Base-by-base conservation (phyloP, 2,329 filamentous ascomycete species). In the Xylariaceae sp. region DNA sequence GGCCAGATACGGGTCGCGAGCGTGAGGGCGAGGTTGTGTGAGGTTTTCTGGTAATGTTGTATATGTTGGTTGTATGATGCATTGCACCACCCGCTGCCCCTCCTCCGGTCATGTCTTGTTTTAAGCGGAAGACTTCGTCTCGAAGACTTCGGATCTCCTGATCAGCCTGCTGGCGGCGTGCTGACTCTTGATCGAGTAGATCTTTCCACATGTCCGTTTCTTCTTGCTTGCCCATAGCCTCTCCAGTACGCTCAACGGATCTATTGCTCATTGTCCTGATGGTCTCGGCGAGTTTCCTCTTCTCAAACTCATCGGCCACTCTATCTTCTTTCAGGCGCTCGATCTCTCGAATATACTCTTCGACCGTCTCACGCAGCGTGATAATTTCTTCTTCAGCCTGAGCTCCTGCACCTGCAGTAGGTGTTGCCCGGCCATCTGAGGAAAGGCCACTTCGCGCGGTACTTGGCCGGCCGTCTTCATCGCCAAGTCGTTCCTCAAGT, bases 191-290 rank as follows among this genome's bases (percentile, higher is more conserved):
- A 61, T 96, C 89, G 21, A 96, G 78, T 50, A 97, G 80, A 57
- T 96, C 92, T 64, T 95, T 95, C 85, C 89, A 95, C 66, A 96
- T 92, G 51, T 94, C 89, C 62, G 86, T 74, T 56, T 83, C 79
- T 54, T 83, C 80, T 50, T 83, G 76, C 10, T 75, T 70, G 2
- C 73, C 74, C 6, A 78, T 62, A 34, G 64, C 71, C 10, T 69
- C 70, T 38, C 72, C 72, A 14, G 69, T 56, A 53, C 71, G 66
- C 35, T 73, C 70, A 39, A 68, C 61, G 29, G 66, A 69, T 55
- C 60, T 72, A 60, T 63, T 73, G 63, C 63, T 75, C 58, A 80
- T 64, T 0, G 70, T 71, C 53, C 74, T 74, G 48, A 95, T 82
- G 53, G 91, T 81, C 56, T 95, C 90, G 0, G 86, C 85, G 65